Evolutionary conservation across 305 asterid species (phyloP), one percentile per base, ranked within the genome.

Genomic region (Fraxinus greggii): DNA sequence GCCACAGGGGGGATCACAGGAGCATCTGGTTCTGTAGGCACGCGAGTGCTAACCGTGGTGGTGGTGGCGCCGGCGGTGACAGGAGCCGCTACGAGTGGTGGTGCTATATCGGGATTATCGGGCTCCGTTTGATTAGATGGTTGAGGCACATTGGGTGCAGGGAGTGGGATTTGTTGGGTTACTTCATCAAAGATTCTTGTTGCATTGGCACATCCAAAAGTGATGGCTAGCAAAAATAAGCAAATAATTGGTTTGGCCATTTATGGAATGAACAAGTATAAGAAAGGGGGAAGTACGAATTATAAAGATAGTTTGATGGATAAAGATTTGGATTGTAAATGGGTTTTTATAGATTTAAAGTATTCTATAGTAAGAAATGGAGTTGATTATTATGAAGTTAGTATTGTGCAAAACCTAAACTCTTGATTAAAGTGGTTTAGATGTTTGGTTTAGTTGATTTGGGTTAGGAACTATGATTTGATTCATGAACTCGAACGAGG

Each of bases 201-300:
- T 2, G 94, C 85, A 80, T 75, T 83, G 10, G 88, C 89, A 31
- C 36, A 70, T 12, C 83, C 59, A 59, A 90, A 69, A 42, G 88
- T 81, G 74, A 86, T 33, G 61, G 90, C 86, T 75, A 92, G 83
- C 65, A 93, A 80, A 10, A 88, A 84, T 7, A 89, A 61, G 90
- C 87, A 90, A 56, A 90, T 78, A 79, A 82, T 73, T 45, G 76
- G 32, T 21, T 78, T 86, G 28, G 89, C 74, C 86, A 85, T 85
- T 75, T 82, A 76, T 75, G 72, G 36, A 74, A 74, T 69, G 40
- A 69, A 69, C 75, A 69, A 29, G 38, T 28, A 29, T 15, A 69
- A 67, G 31, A 35, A 78, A 69, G 17, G 65, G 65, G 15, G 28
- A 24, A 12, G 15, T 42, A n/a, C n/a, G 45, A 77, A 63, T 21